Percentiles rank a stretch among this genome's conserved stretches.
Evolutionary conservation across 2,329 filamentous ascomycete genomes (phyloP).

Genomic region (Bipolaris bicolor): DNA sequence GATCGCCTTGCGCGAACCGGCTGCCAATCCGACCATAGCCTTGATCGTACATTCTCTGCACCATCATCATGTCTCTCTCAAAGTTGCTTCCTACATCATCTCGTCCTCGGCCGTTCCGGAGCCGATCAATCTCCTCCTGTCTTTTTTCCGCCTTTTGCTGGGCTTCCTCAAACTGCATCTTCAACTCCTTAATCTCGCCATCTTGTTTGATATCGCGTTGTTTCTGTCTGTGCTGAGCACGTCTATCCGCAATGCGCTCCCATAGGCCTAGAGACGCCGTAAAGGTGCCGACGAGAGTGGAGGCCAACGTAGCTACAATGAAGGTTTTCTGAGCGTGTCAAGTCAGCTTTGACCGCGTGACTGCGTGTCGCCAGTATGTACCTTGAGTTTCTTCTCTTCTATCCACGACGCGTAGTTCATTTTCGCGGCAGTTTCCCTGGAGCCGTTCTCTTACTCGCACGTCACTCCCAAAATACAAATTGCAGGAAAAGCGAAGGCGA

Average conservation of each 20-base stretch:
- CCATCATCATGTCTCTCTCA: conserved; percentile 41
- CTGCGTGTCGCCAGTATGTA: conserved; percentile 17
- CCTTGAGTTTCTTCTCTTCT: conserved; percentile 54
- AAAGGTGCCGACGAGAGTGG: conserved; percentile 54
- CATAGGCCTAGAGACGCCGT: conserved; percentile 53
- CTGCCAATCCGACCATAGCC: conserved; percentile 45
- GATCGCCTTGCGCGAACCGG: conserved; percentile 49
- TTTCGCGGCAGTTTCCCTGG: conserved; percentile 20
- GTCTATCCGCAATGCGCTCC: conserved; percentile 48
- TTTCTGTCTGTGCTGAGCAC: conserved; percentile 48
- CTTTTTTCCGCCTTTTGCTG: conserved; percentile 35
- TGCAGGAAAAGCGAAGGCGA: neutral
- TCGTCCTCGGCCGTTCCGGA: conserved; percentile 23
- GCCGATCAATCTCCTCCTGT: conserved; percentile 32
- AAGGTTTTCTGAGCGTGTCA: conserved; percentile 49
- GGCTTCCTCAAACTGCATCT: conserved; percentile 38
- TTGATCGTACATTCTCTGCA: conserved; percentile 48
- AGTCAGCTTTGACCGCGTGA: conserved; percentile 2
- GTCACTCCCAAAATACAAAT: neutral
- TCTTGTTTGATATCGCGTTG: conserved; percentile 47
- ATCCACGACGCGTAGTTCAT: conserved; percentile 56
- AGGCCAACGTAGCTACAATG: conserved; percentile 53
- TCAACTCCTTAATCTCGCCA: conserved; percentile 43
- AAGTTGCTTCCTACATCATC: conserved; percentile 45
- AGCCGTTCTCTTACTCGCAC: conserved; percentile 10